Evolutionary conservation across 441 rosid genomes (phyloP), one percentile per base, ranked within the genome.

Genomic region (Manihot esculenta): DNA sequence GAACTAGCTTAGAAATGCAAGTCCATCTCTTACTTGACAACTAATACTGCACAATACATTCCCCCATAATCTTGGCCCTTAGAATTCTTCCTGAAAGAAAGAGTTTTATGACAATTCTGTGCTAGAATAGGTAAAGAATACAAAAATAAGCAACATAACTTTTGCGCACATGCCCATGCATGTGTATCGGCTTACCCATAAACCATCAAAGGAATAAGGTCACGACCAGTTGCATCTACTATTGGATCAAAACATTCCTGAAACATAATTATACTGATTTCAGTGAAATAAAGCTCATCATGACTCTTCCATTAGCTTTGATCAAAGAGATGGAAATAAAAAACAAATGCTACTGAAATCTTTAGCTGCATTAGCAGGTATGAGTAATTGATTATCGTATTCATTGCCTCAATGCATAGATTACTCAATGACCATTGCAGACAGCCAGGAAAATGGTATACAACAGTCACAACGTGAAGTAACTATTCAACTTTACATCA

Each of bases 241-340:
- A 95, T 95, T 59, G 99, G 99, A 80, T 93, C 97, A 75, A 95
- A 95, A 80, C 98, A 86, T 81, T 93, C 97, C 99, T 95, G 90
- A 56, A 71, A 75, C 71, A 71, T 59, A 62, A 62, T 21, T 67
- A 69, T 47, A 67, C 49, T 67, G 26, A 42, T 33, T 10, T 59
- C 65, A 64, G 49, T 47, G 33, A 59, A 56, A 17, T 7, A 48
- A 35, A 42, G n/a, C 35, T 21, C 54, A 64, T 26, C 33, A 51
- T 35, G 51, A 45, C 11, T 18, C 51, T 66, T 27, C 18, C 35
- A 17, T 41, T 50, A 18, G n/a, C 61, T 35, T 35, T 35, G 41
- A 35, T 0, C 41, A 35, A 35, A 35, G 41, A 35, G 7, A 35
- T 2, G 41, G 41, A 35, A 30, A 30, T 30, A 30, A 30, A 30